Conservation (phyloP, 129 eudicot species). For the Pittosporum tobira region DNA sequence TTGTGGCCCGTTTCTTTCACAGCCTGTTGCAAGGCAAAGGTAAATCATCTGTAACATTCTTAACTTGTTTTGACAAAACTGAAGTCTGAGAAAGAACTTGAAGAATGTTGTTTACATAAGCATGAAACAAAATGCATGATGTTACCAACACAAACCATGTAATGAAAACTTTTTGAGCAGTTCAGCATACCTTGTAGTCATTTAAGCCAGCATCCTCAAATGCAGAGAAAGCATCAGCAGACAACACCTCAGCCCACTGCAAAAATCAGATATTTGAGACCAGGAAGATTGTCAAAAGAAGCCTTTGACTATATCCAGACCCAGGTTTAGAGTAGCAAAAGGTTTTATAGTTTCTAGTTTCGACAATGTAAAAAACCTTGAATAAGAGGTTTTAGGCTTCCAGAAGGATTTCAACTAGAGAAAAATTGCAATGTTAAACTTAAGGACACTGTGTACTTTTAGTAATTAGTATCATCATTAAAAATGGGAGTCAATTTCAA, state of each 20-base stretch:
- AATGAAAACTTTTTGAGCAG: background rate
- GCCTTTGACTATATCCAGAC: background rate
- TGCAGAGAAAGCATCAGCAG: slow-evolving; percentile 93
- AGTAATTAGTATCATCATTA: too few relatives aligned
- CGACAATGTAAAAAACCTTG: background rate
- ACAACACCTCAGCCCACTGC: slow-evolving; percentile 92
- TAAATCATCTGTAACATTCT: background rate
- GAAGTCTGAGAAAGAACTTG: background rate
- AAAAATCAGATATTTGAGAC: slow-evolving; percentile 5
- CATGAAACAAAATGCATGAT: background rate
- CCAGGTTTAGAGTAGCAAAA: background rate
- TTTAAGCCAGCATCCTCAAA: slow-evolving; percentile 82
- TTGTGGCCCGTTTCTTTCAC: slow-evolving; percentile 58
- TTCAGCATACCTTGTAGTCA: slow-evolving; percentile 45
- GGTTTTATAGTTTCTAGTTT: background rate
- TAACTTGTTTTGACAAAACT: background rate
- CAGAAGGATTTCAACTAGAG: background rate
- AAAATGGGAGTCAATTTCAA: too few relatives aligned
- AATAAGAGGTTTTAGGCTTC: background rate
- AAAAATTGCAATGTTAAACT: too few relatives aligned
- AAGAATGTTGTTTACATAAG: background rate
- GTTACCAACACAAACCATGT: background rate
- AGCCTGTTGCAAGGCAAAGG: slow-evolving; percentile 36
- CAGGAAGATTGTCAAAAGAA: slow-evolving; percentile 4
- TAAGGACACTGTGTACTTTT: too few relatives aligned